Conservation (phyloP, 768 basidiomycete genomes). For the Psilocybe azurescens region DNA sequence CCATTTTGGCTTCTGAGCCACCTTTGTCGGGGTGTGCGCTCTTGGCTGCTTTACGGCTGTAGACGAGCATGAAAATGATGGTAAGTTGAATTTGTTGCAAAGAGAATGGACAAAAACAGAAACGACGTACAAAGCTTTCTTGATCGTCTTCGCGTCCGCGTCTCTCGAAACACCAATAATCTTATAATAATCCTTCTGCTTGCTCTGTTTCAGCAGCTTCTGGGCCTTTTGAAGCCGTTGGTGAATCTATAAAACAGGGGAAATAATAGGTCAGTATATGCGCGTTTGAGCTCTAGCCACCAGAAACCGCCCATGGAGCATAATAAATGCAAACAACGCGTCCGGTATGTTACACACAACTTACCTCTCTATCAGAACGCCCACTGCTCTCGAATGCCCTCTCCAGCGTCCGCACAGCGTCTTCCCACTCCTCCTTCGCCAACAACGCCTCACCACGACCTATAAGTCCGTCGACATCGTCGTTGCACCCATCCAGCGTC, state of each 20-base stretch:
- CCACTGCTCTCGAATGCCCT: constrained; percentile 87
- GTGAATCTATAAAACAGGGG: constrained; percentile 55
- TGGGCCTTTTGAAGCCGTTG: constrained; percentile 79
- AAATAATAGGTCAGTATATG: constrained; percentile 7
- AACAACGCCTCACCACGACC: constrained; percentile 75
- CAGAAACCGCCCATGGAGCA: neutral
- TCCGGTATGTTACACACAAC: constrained; percentile 23
- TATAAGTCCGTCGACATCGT: constrained; percentile 80
- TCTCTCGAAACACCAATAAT: constrained; percentile 87
- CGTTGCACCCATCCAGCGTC: constrained; percentile 64
- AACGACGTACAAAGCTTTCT: constrained; percentile 84
- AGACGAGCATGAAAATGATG: neutral
- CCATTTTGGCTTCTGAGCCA: constrained; percentile 94
- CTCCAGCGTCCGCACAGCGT: constrained; percentile 79
- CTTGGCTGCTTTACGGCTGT: constrained; percentile 80
- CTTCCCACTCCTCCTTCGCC: constrained; percentile 84
- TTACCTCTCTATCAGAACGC: constrained; percentile 72
- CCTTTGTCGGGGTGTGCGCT: constrained; percentile 94
- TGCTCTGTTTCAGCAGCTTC: constrained; percentile 84
- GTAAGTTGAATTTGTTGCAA: neutral
- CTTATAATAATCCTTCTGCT: constrained; percentile 97
- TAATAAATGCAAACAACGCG: neutral
- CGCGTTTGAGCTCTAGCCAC: neutral
- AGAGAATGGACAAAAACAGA: neutral
- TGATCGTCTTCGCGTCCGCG: constrained; percentile 89